Conservation (phyloP, 345 rosid species). For the Microthlaspi erraticum region DNA sequence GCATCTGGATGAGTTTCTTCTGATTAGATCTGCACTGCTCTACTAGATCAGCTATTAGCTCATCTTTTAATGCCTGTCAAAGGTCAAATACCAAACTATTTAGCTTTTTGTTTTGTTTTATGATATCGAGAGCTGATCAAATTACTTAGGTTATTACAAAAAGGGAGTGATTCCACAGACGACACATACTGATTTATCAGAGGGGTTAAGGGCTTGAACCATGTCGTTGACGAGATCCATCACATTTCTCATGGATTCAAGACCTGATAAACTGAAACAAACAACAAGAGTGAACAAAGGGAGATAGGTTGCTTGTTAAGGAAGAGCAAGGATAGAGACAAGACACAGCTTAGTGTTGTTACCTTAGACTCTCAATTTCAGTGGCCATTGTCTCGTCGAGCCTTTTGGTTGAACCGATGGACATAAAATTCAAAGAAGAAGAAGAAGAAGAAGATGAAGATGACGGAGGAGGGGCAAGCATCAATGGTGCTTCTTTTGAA, state of each 20-base stretch:
- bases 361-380: slow-evolving; percentile 81
- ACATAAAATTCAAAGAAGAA: slow-evolving; percentile 67
- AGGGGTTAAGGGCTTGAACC: slow-evolving; percentile 84
- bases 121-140: slow-evolving; percentile 3
- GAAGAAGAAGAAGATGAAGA: slow-evolving; percentile 37
- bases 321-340: too few species aligned
- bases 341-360: slow-evolving; percentile 18
- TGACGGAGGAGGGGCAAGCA: slow-evolving; percentile 75
- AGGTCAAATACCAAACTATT: slow-evolving; percentile 11
- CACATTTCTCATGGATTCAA: slow-evolving; percentile 77
- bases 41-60: slow-evolving; percentile 85
- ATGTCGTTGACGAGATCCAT: slow-evolving; percentile 83
- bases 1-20: slow-evolving; percentile 92
- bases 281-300: neutral
- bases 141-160: too few species aligned
- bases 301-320: neutral
- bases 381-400: slow-evolving; percentile 96
- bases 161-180: neutral
- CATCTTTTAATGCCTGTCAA: slow-evolving; percentile 85
- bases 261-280: slow-evolving; percentile 64
- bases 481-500: slow-evolving; percentile 68
- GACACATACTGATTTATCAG: slow-evolving; percentile 58
- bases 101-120: neutral
- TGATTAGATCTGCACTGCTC: slow-evolving; percentile 83
- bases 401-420: slow-evolving; percentile 75